phyloP scores from a whole-genome alignment of 495 filamentous ascomycete genomes.

The Talaromyces nanjingensis region DNA sequence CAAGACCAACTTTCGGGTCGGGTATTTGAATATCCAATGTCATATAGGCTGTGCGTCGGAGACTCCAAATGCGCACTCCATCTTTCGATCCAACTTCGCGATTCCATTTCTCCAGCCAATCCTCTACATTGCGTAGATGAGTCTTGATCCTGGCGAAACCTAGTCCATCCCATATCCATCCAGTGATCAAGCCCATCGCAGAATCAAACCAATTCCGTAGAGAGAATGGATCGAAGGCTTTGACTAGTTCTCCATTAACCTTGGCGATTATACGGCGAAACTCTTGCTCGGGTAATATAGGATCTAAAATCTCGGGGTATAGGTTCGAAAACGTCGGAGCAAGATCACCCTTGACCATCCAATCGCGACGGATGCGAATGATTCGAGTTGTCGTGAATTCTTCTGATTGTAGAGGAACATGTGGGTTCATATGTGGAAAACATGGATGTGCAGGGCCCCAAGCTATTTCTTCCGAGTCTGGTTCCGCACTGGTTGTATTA shows the following conservation, averaged over 20 bases:
- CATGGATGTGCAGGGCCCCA: constrained; percentile 91
- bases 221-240: constrained; percentile 67
- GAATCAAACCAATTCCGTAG: constrained; percentile 68
- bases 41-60: constrained; percentile 83
- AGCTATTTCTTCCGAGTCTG: constrained; percentile 43
- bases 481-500: constrained; percentile 44
- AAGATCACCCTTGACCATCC: constrained; percentile 84
- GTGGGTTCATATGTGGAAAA: constrained; percentile 87
- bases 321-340: constrained; percentile 88
- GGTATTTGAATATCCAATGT: constrained; percentile 82
- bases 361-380: constrained; percentile 85
- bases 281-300: constrained; percentile 69
- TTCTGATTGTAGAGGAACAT: constrained; percentile 69
- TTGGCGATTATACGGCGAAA: constrained; percentile 73
- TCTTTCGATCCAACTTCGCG: constrained; percentile 47
- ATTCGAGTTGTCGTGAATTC: constrained; percentile 74
- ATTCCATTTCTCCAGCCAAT: constrained; percentile 80
- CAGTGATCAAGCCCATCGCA: constrained; percentile 67
- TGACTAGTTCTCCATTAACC: constrained; percentile 64
- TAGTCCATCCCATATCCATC: constrained; percentile 91
- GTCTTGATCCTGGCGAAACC: constrained; percentile 65
- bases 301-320: constrained; percentile 92
- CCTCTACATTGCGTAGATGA: constrained; percentile 59
- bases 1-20: constrained; percentile 61
- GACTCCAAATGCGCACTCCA: constrained; percentile 63